Conservation (phyloP, 495 filamentous ascomycete species). For the Aspergillus incahuasiensis region DNA sequence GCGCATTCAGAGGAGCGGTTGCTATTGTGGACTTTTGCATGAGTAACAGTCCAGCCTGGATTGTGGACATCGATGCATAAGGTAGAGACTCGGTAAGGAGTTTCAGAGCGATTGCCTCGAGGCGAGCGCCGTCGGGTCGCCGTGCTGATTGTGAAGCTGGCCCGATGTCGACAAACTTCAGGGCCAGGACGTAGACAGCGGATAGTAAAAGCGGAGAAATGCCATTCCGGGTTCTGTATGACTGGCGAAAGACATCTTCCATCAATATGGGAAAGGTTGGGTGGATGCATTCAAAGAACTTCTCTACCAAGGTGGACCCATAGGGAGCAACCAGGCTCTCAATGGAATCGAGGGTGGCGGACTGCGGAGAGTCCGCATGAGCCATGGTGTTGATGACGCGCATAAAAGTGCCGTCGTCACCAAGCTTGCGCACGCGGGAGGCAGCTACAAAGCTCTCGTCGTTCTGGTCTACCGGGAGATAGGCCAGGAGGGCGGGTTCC, state of each 20-base stretch:
- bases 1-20: conserved; percentile 80
- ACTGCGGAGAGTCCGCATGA: conserved; percentile 34
- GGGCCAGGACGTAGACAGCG: conserved; percentile 83
- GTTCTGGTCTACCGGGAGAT: conserved; percentile 39
- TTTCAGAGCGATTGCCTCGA: conserved; percentile 73
- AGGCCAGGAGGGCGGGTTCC: conserved; percentile 47
- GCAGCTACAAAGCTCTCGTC: conserved; percentile 35
- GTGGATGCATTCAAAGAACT: conserved; percentile 86
- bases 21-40: conserved; percentile 84
- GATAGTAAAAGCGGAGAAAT: conserved; percentile 82
- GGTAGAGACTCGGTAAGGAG: conserved; percentile 73
- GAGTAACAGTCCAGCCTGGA: conserved; percentile 86
- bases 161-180: conserved; percentile 83
- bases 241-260: conserved; percentile 80
- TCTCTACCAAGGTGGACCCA: conserved; percentile 72
- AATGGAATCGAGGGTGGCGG: conserved; percentile 69
- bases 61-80: conserved; percentile 82
- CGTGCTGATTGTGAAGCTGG: conserved; percentile 58
- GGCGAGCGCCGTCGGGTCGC: conserved; percentile 65
- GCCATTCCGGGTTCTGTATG: conserved; percentile 71
- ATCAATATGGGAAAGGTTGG: conserved; percentile 88
- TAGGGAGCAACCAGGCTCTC: conserved; percentile 79
- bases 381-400: conserved; percentile 38
- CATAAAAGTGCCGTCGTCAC: conserved; percentile 80
- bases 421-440: conserved; percentile 66